These are phyloP conservation scores for Aechmea fasciata DNA, from an alignment of 176 grass and related monocot genomes.

Conservation along the genomic window DNA sequence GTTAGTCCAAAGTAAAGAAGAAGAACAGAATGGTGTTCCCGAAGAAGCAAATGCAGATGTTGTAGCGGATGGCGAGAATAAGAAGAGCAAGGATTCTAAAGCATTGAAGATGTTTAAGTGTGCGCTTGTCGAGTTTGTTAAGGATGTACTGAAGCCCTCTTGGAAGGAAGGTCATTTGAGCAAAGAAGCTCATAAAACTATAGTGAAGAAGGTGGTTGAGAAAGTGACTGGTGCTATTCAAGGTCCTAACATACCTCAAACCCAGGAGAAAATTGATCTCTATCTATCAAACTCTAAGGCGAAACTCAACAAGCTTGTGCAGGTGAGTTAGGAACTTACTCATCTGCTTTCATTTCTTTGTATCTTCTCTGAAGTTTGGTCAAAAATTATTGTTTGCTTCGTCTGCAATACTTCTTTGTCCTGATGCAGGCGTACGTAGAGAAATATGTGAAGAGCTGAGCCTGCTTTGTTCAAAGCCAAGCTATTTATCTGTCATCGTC, in stretches of 20 bases:
- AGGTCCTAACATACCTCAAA: conserved; percentile 45
- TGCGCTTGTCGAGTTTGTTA: conserved; percentile 75
- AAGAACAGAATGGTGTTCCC: conserved; percentile 21
- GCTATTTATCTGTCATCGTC: neutral
- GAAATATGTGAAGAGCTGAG: conserved; percentile 60
- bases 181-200: conserved; percentile 84
- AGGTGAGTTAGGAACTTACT: conserved; percentile 37
- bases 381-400: neutral
- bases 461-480: neutral
- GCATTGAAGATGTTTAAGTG: conserved; percentile 74
- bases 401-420: neutral
- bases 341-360: neutral
- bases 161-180: conserved; percentile 97
- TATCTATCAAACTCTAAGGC: conserved; percentile 74
- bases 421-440: conserved; percentile 73
- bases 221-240: conserved; percentile 81
- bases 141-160: conserved; percentile 79
- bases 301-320: conserved; percentile 81
- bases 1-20: conserved; percentile 39
- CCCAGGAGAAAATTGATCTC: conserved; percentile 83
- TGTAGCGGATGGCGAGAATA: conserved; percentile 41
- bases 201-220: conserved; percentile 96
- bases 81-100: conserved; percentile 64
- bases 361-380: neutral
- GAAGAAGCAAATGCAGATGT: conserved; percentile 33